These are phyloP conservation scores for Ambispora gerdemannii DNA, from an alignment of 192 early-diverging fungal genomes.

Conservation along the genomic window DNA sequence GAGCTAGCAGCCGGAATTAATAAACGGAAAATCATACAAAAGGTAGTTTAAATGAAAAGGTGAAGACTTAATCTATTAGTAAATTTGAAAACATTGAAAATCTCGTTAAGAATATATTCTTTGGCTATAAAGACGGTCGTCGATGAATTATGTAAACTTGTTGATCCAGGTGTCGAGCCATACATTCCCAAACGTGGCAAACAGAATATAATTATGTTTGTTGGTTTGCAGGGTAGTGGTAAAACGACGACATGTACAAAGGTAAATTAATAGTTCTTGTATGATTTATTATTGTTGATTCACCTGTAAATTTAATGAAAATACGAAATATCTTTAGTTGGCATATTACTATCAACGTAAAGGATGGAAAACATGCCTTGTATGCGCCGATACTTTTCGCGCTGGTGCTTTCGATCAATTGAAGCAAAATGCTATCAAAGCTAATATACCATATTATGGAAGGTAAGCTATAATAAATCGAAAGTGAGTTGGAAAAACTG, in stretches of 20 bases:
- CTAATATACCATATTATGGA: constrained; percentile 96
- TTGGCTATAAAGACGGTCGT: constrained; percentile 60
- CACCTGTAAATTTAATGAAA: no score
- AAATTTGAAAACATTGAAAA: background rate
- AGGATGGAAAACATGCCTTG: constrained; percentile 88
- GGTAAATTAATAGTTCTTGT: no score
- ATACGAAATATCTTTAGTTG: constrained; percentile 50
- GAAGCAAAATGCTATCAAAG: constrained; percentile 96
- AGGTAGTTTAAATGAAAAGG: constrained; percentile 36
- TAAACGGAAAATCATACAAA: constrained; percentile 84
- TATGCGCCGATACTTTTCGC: constrained; percentile 96
- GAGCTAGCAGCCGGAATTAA: constrained; percentile 78
- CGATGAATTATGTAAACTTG: constrained; percentile 83
- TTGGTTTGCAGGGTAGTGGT: constrained; percentile 92
- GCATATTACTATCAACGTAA: constrained; percentile 90
- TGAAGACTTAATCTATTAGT: background rate
- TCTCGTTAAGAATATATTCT: background rate
- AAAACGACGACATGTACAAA: constrained; percentile 98
- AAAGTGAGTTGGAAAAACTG: no score
- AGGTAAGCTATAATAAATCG: constrained; percentile 37
- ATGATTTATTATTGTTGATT: no score
- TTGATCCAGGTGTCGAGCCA: constrained; percentile 84
- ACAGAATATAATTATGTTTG: constrained; percentile 93
- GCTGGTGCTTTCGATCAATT: constrained; percentile 98
- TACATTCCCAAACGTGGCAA: constrained; percentile 83